Evolutionary conservation across 2,329 filamentous ascomycete species (phyloP).

Genomic region (Phyllosticta citriasiana): DNA sequence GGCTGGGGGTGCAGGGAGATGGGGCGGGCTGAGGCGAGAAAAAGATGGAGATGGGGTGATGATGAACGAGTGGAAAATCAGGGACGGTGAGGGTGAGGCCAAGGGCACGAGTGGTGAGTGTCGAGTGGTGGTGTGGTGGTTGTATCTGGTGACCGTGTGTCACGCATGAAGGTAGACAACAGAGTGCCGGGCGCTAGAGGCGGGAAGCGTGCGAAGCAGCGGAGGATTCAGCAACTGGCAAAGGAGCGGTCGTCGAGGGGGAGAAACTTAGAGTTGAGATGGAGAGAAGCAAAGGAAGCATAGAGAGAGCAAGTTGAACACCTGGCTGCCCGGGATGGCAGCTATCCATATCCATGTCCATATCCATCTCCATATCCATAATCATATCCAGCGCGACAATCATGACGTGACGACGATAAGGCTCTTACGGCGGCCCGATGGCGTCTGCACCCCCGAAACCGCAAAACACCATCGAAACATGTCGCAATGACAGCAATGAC

Average conservation of each 20-base stretch:
- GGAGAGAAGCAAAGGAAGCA: background rate
- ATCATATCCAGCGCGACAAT: background rate
- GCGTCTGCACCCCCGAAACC: background rate
- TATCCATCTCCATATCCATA: background rate
- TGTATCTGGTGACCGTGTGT: background rate
- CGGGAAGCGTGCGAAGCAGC: background rate
- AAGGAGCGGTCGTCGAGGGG: background rate
- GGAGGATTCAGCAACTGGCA: background rate
- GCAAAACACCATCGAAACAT: background rate
- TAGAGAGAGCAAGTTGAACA: background rate
- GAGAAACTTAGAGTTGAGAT: background rate
- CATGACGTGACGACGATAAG: background rate
- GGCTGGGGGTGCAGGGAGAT: background rate
- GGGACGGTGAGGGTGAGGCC: background rate
- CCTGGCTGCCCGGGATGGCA: too few relatives aligned
- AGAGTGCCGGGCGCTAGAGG: background rate
- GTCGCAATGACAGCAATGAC: background rate
- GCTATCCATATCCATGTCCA: background rate
- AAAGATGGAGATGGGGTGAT: background rate
- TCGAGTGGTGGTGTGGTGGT: background rate
- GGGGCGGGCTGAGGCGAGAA: background rate
- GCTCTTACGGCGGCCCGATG: background rate
- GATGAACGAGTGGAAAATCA: background rate
- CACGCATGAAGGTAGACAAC: background rate
- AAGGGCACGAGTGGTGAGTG: background rate